A percentile compares a stretch with the other conserved stretches of the same genome.
Evolutionary conservation across 2,329 filamentous ascomycete species (phyloP).

Genomic region (Ophiocordyceps camponoti-floridani): DNA sequence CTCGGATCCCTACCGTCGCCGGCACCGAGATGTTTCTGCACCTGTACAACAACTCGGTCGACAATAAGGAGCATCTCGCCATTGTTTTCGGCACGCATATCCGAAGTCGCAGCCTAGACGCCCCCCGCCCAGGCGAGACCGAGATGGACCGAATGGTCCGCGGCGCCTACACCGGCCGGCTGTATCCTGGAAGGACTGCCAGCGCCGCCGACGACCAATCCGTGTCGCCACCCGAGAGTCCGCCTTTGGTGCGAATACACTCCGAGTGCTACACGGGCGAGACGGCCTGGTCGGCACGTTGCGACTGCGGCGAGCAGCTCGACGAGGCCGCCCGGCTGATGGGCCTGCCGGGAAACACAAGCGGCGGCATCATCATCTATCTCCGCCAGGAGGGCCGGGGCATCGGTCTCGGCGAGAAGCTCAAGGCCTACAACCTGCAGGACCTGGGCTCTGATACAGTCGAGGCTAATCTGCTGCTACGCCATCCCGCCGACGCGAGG

Average conservation of each 20-base stretch:
- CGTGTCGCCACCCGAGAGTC: conserved; percentile 3
- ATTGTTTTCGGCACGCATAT: conserved; percentile 91
- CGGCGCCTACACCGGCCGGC: conserved; percentile 75
- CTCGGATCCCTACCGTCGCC: conserved; percentile 79
- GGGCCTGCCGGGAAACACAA: conserved; percentile 46
- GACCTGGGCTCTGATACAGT: conserved; percentile 96
- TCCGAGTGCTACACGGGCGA: conserved; percentile 98
- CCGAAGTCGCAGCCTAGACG: conserved; percentile 54
- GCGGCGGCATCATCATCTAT: conserved; percentile 86
- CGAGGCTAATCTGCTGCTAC: conserved; percentile 76
- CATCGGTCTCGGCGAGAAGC: conserved; percentile 84
- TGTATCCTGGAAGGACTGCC: conserved; percentile 70
- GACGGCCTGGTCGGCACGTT: conserved; percentile 93
- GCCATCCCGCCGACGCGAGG: conserved; percentile 85
- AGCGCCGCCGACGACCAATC: conserved; percentile 22
- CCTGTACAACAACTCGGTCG: conserved; percentile 79
- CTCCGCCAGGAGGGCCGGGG: conserved; percentile 89
- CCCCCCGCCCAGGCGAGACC: conserved; percentile 56
- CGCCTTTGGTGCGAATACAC: conserved; percentile 79
- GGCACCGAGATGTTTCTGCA: conserved; percentile 96
- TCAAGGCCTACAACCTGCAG: conserved; percentile 96
- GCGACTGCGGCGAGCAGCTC: conserved; percentile 93
- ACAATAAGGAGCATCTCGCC: conserved; percentile 90
- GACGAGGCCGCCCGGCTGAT: conserved; percentile 92
- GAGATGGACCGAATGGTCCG: conserved; percentile 85